Conservation (phyloP, 2,329 filamentous ascomycete species). For the Penicillium sclerotiorum region DNA sequence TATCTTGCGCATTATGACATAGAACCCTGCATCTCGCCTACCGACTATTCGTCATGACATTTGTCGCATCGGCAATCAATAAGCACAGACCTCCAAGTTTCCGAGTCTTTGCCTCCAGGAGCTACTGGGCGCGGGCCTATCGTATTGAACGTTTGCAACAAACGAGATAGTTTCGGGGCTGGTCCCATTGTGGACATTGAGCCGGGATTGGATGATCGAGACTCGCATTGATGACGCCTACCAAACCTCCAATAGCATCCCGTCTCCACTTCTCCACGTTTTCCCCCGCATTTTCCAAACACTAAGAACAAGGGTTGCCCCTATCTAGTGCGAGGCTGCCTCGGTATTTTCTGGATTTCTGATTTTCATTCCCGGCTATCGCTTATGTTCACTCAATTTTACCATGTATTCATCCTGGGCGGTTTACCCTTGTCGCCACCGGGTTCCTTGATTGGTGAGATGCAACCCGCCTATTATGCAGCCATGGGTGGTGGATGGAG, state of each 20-base stretch:
- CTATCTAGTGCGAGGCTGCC: slow-evolving; percentile 18
- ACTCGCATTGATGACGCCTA: slow-evolving; percentile 3
- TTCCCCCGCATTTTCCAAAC: slow-evolving; percentile 28
- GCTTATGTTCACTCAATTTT: slow-evolving; percentile 2
- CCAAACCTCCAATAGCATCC: not conserved
- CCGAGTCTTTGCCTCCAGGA: not conserved
- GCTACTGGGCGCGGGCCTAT: not conserved
- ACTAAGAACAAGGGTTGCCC: not conserved
- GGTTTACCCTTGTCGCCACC: slow-evolving; percentile 1
- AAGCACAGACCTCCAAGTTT: slow-evolving; percentile 4
- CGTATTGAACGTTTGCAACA: not conserved
- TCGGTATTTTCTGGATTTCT: slow-evolving; percentile 31
- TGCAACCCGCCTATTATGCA: slow-evolving; percentile 5
- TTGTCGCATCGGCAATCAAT: not conserved
- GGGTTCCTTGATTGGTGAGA: slow-evolving; percentile 5
- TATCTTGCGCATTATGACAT: slow-evolving; percentile 6
- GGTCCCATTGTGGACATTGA: slow-evolving; percentile 13
- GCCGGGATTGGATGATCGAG: slow-evolving; percentile 10
- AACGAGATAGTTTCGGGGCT: slow-evolving; percentile 21
- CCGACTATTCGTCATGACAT: not conserved
- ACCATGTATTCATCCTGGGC: not conserved
- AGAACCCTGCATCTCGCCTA: not conserved
- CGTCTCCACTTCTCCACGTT: slow-evolving; percentile 22
- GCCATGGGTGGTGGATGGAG: slow-evolving; percentile 1
- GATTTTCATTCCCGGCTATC: slow-evolving; percentile 16